Evolutionary conservation across 176 grass and related monocot species (phyloP), one percentile per base, ranked within the genome.

Genomic region (Cenchrus fungigraminus): DNA sequence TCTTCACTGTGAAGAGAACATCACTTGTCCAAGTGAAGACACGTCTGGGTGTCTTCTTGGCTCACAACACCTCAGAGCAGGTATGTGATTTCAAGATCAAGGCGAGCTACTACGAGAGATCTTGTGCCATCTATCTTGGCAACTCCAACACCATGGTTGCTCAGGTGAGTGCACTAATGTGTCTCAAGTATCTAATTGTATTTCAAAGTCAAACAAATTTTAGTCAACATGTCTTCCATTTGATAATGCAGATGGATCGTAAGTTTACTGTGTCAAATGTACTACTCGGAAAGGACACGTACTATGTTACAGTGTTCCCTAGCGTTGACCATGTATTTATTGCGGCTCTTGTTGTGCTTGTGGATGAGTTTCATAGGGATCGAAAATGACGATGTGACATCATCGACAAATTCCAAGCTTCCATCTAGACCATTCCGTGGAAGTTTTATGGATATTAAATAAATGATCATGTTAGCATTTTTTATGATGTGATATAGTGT

Each of bases 271-370:
- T 90, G 13, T 80, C 63, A 11, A 97, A 93, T 65, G 82, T 93
- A 51, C 56, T 93, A 14, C 82, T 93, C 0, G 87, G 79, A 9
- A 97, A 51, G 89, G 87, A 97, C 55, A 88, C 85, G 0, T 97
- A 90, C 46, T 50, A 47, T 11, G 74, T 97, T 3, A 86, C 79
- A 1, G 71, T 94, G 34, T 94, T 82, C 75, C 87, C 85, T 9
- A 56, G 90, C 11, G 89, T 94, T 3, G 91, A 97, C 81, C 73
- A 86, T 4, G 82, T 88, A 7, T 94, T 97, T 74, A 31, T 97
- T 1, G 74, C 88, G 3, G 77, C 87, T 34, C 85, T 94, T 70
- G 78, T 94, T 70, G 78, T 97, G 37, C 90, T 97, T 81, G 85
- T 94, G 9, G 91, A 97, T 71, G 89, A 86, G 64, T 68, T 94